phyloP scores from a whole-genome alignment of 495 filamentous ascomycete species.

The Penicillium cataractarum region DNA sequence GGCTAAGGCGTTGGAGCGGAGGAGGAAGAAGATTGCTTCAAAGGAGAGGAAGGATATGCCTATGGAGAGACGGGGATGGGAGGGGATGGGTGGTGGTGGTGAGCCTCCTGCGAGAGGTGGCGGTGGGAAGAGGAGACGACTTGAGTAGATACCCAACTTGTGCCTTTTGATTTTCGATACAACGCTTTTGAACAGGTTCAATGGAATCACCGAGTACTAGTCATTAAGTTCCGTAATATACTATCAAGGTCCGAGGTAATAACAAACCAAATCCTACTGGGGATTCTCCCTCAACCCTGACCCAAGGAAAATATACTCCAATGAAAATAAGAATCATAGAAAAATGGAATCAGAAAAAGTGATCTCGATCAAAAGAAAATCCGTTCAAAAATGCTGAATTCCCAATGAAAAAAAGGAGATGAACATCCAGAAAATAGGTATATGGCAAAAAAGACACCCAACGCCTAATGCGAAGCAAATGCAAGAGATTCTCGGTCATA shows the following conservation, averaged over 20 bases:
- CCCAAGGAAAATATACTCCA: neutral
- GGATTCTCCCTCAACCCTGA: neutral
- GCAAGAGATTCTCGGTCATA: neutral
- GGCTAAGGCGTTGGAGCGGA: conserved; percentile 76
- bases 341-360: conserved; percentile 13
- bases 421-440: conserved; percentile 30
- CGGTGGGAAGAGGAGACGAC: conserved; percentile 39
- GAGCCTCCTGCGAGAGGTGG: conserved; percentile 22
- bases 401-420: conserved; percentile 20
- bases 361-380: conserved; percentile 13
- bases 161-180: neutral
- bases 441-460: conserved; percentile 22
- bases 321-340: neutral
- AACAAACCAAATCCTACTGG: neutral
- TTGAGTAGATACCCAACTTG: conserved; percentile 28
- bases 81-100: conserved; percentile 23
- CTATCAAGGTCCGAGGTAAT: neutral
- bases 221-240: neutral
- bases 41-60: conserved; percentile 85
- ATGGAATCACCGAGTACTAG: neutral
- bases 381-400: conserved; percentile 27
- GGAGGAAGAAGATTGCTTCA: conserved; percentile 78
- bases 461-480: conserved; percentile 24
- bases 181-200: neutral
- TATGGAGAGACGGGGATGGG: conserved; percentile 57